Percentiles rank a stretch among this genome's conserved stretches.
Evolutionary conservation across 306 rosid species (phyloP).

Genomic region (Pyrus betulifolia): DNA sequence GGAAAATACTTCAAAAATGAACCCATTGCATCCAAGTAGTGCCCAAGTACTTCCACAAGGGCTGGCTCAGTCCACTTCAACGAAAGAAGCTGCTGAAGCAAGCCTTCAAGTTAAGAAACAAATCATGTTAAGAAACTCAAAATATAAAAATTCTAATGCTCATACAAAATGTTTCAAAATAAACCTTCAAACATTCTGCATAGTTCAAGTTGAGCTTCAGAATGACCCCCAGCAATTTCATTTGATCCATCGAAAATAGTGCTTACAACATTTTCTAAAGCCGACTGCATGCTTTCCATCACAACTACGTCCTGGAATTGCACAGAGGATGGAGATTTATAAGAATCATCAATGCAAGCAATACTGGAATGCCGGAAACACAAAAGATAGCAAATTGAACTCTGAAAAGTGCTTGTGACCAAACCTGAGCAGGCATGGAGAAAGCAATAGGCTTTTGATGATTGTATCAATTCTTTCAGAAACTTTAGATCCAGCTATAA

Average conservation of each 20-base stretch:
- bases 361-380: conserved; percentile 18
- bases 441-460: conserved; percentile 50
- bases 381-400: conserved; percentile 20
- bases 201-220: conserved; percentile 67
- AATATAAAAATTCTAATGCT: conserved; percentile 1
- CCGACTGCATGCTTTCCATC: conserved; percentile 86
- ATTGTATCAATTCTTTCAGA: conserved; percentile 61
- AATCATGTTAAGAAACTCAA: conserved; percentile 4
- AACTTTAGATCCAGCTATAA: conserved; percentile 60
- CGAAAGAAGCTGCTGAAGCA: conserved; percentile 78
- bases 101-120: conserved; percentile 45
- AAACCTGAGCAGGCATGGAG: conserved; percentile 66
- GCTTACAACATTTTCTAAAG: conserved; percentile 68
- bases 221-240: conserved; percentile 40
- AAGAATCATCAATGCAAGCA: conserved; percentile 4
- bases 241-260: conserved; percentile 66
- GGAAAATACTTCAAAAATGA: conserved; percentile 84
- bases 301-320: conserved; percentile 65
- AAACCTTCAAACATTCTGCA: conserved; percentile 75
- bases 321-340: background rate
- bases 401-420: conserved; percentile 12
- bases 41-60: conserved; percentile 79
- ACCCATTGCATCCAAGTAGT: conserved; percentile 85
- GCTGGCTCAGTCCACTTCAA: conserved; percentile 85
- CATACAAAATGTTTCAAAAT: conserved; percentile 18